These are phyloP conservation scores for Russula sp. DNA, from an alignment of 768 basidiomycete genomes.

Conservation along the genomic window DNA sequence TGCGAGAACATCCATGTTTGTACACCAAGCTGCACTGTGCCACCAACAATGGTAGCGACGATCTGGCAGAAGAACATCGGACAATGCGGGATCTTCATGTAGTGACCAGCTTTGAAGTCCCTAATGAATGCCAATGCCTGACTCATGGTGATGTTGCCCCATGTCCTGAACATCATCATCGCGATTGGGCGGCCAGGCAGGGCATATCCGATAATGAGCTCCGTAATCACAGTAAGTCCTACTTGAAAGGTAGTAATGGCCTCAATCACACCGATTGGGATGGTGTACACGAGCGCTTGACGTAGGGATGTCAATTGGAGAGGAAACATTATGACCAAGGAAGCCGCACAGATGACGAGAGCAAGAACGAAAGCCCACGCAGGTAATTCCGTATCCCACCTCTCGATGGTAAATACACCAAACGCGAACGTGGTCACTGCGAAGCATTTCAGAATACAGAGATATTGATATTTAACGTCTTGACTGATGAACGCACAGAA, in stretches of 20 bases:
- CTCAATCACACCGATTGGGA: conserved; percentile 53
- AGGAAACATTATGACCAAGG: background rate
- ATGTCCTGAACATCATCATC: conserved; percentile 85
- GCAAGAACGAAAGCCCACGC: conserved; percentile 70
- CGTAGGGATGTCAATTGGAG: background rate
- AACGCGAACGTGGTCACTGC: conserved; percentile 60
- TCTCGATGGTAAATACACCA: conserved; percentile 62
- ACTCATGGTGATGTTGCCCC: conserved; percentile 65
- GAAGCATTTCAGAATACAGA: too few species aligned
- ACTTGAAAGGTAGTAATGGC: conserved; percentile 76
- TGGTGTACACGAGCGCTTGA: conserved; percentile 37
- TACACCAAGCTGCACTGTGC: conserved; percentile 69
- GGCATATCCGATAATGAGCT: conserved; percentile 74
- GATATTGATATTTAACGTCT: too few species aligned
- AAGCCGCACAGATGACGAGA: conserved; percentile 47
- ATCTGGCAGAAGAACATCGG: conserved; percentile 70
- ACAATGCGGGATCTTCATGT: conserved; percentile 68
- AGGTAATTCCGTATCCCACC: conserved; percentile 68
- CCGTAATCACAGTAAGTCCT: conserved; percentile 71
- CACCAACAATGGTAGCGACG: conserved; percentile 59
- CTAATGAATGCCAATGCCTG: conserved; percentile 65
- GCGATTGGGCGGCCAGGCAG: conserved; percentile 74
- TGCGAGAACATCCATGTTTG: conserved; percentile 75
- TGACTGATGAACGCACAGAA: too few species aligned
- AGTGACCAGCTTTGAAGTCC: conserved; percentile 72